Conservation (phyloP, 768 basidiomycete species). For the Hygrophoropsis aurantiaca region DNA sequence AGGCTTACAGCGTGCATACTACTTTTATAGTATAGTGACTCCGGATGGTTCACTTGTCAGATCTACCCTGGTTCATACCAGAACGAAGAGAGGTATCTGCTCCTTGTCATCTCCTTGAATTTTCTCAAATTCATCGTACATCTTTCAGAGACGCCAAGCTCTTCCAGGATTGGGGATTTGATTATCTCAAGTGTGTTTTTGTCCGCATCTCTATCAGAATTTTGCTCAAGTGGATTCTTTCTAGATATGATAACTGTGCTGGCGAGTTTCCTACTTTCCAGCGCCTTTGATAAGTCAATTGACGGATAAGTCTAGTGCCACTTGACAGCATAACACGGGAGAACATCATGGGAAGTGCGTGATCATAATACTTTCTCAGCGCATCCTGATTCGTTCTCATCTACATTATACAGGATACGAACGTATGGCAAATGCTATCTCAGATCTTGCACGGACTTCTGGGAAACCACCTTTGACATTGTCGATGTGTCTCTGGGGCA, state of each 20-base stretch:
- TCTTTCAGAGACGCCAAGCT: slow-evolving; percentile 49
- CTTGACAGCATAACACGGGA: slow-evolving; percentile 55
- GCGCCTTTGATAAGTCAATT: neutral
- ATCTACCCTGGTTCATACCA: slow-evolving; percentile 64
- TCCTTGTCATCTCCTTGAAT: neutral
- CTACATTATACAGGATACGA: slow-evolving; percentile 45
- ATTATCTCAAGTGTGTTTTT: slow-evolving; percentile 55
- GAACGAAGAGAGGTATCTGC: slow-evolving; percentile 53
- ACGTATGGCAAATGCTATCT: slow-evolving; percentile 61
- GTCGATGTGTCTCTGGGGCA: slow-evolving; percentile 70
- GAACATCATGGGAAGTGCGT: slow-evolving; percentile 56
- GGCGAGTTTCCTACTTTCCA: slow-evolving; percentile 23
- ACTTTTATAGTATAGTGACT: slow-evolving; percentile 54
- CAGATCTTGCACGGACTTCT: slow-evolving; percentile 42
- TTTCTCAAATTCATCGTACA: too few relatives aligned
- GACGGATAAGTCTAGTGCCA: slow-evolving; percentile 41
- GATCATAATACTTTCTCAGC: neutral
- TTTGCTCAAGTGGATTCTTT: neutral
- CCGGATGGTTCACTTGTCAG: slow-evolving; percentile 69
- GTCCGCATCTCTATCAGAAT: neutral
- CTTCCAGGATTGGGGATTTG: slow-evolving; percentile 68
- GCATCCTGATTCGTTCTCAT: slow-evolving; percentile 2
- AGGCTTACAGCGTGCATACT: too few relatives aligned
- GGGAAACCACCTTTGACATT: slow-evolving; percentile 56
- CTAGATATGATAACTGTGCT: slow-evolving; percentile 62